Percentiles rank a stretch among this genome's conserved stretches.
Conservation (phyloP, 768 basidiomycete genomes). For the Boletus patriciae region DNA sequence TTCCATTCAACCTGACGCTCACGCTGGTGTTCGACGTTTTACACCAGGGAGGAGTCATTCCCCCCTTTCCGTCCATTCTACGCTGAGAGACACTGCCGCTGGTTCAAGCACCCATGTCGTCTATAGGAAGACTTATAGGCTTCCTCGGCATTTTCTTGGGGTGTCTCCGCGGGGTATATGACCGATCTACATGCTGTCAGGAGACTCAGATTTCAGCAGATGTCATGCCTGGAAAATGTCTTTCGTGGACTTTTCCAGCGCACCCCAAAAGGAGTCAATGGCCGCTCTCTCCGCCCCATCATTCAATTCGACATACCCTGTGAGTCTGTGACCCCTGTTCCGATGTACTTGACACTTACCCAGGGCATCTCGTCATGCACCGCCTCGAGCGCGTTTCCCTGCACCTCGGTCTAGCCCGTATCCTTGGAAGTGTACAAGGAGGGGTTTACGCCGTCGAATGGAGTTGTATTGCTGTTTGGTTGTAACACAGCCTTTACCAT, state of each 20-base stretch:
- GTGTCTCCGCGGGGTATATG: conserved; percentile 24
- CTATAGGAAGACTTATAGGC: conserved; percentile 45
- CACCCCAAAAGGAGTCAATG: conserved; percentile 16
- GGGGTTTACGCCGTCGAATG: conserved; percentile 21
- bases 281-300: conserved; percentile 13
- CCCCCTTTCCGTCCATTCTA: conserved; percentile 34
- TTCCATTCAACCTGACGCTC: conserved; percentile 30
- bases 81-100: conserved; percentile 8
- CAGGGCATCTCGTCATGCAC: conserved; percentile 22
- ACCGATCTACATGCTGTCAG: background rate
- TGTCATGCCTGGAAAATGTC: conserved; percentile 16
- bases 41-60: conserved; percentile 39
- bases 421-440: conserved; percentile 30
- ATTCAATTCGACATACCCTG: conserved; percentile 24
- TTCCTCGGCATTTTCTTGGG: conserved; percentile 38
- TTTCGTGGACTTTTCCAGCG: conserved; percentile 34
- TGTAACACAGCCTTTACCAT: no score
- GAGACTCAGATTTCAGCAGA: conserved; percentile 18
- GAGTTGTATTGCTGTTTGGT: conserved; percentile 21
- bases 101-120: conserved; percentile 18
- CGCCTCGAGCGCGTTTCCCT: conserved; percentile 28
- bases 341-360: conserved; percentile 27
- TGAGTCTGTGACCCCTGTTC: conserved; percentile 35
- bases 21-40: conserved; percentile 37
- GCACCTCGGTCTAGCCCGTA: conserved; percentile 40